phyloP scores from a whole-genome alignment of 2,329 filamentous ascomycete species.

The Diaporthe velutina region DNA sequence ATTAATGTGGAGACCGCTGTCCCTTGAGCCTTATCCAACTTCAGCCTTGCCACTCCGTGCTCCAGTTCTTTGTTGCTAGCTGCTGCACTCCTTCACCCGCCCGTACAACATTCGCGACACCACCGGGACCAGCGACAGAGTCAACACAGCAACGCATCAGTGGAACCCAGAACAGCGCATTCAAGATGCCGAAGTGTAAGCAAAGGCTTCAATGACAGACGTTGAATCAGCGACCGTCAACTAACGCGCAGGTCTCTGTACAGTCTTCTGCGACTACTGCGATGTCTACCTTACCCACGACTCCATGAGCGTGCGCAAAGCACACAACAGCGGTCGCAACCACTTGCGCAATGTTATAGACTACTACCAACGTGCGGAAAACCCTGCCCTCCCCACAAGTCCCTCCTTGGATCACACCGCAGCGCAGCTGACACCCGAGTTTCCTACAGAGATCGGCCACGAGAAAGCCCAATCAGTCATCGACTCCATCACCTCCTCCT shows the following conservation, averaged over 20 bases:
- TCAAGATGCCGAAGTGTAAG: conserved; percentile 91
- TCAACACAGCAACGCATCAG: conserved; percentile 26
- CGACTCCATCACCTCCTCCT: conserved; percentile 96
- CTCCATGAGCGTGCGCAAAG: conserved; percentile 99
- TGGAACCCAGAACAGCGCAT: conserved; percentile 21
- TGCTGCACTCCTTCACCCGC: background rate
- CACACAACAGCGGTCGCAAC: conserved; percentile 96
- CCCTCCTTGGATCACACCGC: background rate
- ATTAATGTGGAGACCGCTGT: conserved; percentile 1
- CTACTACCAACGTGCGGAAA: conserved; percentile 88
- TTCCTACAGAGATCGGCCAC: conserved; percentile 85
- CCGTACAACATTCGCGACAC: conserved; percentile 30
- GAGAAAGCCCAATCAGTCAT: conserved; percentile 99
- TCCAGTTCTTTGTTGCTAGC: conserved; percentile 36
- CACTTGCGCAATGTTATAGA: conserved; percentile 97
- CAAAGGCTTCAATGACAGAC: background rate
- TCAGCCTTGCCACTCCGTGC: conserved; percentile 33
- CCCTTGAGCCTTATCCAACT: conserved; percentile 28
- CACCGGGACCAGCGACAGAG: conserved; percentile 3
- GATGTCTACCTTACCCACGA: conserved; percentile 99
- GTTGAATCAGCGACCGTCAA: conserved; percentile 44
- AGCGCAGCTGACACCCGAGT: conserved; percentile 7
- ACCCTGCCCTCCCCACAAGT: background rate
- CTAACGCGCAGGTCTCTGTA: conserved; percentile 34
- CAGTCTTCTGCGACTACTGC: conserved; percentile 96